Conservation (phyloP, 2,329 filamentous ascomycete species). For the Lecanicillium sp. region DNA sequence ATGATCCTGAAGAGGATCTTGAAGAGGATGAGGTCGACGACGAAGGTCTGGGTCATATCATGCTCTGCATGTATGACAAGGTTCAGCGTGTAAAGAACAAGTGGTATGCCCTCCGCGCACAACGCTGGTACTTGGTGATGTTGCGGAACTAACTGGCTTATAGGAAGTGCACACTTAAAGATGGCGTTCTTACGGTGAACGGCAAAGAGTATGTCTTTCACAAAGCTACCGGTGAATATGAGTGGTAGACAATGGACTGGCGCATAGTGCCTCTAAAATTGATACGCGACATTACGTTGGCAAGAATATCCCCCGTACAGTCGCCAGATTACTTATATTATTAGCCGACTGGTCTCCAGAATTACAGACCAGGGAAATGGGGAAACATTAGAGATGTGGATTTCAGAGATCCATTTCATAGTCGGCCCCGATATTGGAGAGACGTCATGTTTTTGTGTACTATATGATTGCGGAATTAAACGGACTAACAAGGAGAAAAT, state of each 20-base stretch:
- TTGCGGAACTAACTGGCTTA: slow-evolving; percentile 16
- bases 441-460: too few relatives aligned
- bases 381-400: too few relatives aligned
- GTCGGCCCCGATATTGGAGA: too few relatives aligned
- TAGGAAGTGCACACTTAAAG: slow-evolving; percentile 96
- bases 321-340: too few relatives aligned
- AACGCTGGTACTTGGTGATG: too few relatives aligned
- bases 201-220: slow-evolving; percentile 97
- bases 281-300: too few relatives aligned
- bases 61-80: slow-evolving; percentile 99
- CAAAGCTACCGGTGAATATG: slow-evolving; percentile 94
- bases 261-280: neutral
- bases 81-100: slow-evolving; percentile 99
- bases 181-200: slow-evolving; percentile 87
- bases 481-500: too few relatives aligned
- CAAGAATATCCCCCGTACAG: neutral
- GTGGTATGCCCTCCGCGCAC: too few relatives aligned
- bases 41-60: slow-evolving; percentile 76
- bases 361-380: too few relatives aligned
- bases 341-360: too few relatives aligned
- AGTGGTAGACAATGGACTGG: slow-evolving; percentile 63
- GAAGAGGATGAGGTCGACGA: slow-evolving; percentile 84
- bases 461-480: too few relatives aligned
- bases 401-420: too few relatives aligned
- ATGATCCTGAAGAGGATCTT: slow-evolving; percentile 81